Percentiles rank a stretch among this genome's conserved stretches.
These are phyloP conservation scores for Penicillium odoratum DNA, from an alignment of 495 filamentous ascomycete species.

Conservation along the genomic window DNA sequence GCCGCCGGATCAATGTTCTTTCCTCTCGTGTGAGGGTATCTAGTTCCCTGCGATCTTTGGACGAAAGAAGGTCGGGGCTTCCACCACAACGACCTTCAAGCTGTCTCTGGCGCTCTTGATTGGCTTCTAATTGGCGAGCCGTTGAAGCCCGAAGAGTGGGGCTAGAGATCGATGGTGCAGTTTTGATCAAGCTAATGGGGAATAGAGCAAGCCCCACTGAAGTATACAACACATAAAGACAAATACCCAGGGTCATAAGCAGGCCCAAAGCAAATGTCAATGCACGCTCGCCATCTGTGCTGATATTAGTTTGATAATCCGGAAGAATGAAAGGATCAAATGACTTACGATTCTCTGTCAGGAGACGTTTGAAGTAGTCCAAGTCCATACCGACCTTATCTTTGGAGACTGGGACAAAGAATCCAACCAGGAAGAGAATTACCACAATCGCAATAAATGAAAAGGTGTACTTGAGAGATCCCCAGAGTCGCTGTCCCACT, in stretches of 20 bases:
- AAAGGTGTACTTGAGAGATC: conserved; percentile 86
- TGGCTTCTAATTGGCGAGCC: conserved; percentile 73
- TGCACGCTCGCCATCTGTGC: conserved; percentile 79
- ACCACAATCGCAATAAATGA: conserved; percentile 77
- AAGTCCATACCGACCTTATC: conserved; percentile 64
- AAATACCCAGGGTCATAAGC: conserved; percentile 78
- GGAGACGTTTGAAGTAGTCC: conserved; percentile 85
- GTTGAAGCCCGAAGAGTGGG: conserved; percentile 74
- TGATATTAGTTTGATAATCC: conserved; percentile 7
- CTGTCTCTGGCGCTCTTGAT: conserved; percentile 87
- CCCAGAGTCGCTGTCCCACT: conserved; percentile 66
- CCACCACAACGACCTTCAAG: conserved; percentile 84
- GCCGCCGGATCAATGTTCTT: conserved; percentile 83
- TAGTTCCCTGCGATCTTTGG: conserved; percentile 84
- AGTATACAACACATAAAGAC: conserved; percentile 86
- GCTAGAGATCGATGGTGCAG: conserved; percentile 75
- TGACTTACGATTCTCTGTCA: conserved; percentile 74
- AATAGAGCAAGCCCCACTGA: conserved; percentile 85
- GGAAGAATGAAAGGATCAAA: neutral
- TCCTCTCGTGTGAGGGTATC: conserved; percentile 87
- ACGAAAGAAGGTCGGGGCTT: conserved; percentile 67
- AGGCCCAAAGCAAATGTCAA: conserved; percentile 85
- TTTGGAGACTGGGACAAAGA: conserved; percentile 81
- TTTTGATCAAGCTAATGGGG: conserved; percentile 87
- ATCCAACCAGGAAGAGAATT: conserved; percentile 85